Percentiles rank a stretch among this genome's conserved stretches.
phyloP scores from a whole-genome alignment of 2,329 filamentous ascomycete species.

The Diaporthe velutina region DNA sequence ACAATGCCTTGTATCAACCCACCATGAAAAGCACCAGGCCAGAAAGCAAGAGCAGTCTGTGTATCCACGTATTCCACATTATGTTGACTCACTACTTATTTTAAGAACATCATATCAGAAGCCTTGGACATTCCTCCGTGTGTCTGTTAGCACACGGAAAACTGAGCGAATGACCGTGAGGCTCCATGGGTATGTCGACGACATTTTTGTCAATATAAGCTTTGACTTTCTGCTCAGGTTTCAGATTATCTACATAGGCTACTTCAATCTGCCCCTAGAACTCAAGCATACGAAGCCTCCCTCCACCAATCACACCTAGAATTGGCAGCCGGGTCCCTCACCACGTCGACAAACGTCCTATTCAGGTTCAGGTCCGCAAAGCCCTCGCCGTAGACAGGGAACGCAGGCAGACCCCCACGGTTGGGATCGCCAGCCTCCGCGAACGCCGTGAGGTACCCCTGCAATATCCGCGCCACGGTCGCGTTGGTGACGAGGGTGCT shows the following conservation, averaged over 20 bases:
- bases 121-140: not conserved
- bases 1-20: too few relatives aligned
- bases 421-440: conserved; percentile 21
- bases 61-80: not conserved
- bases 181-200: not conserved
- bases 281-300: conserved; percentile 23
- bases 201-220: not conserved
- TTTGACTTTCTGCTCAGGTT: not conserved
- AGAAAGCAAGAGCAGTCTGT: too few relatives aligned
- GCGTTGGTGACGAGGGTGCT: conserved; percentile 30
- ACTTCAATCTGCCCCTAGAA: too few relatives aligned
- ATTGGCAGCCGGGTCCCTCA: conserved; percentile 31
- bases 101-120: not conserved
- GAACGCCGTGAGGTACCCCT: conserved; percentile 34
- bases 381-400: conserved; percentile 18
- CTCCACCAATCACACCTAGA: conserved; percentile 36
- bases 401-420: not conserved
- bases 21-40: too few relatives aligned
- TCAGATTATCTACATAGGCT: not conserved
- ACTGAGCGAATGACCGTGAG: too few relatives aligned
- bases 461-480: conserved; percentile 20
- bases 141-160: too few relatives aligned
- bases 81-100: not conserved
- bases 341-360: conserved; percentile 9
- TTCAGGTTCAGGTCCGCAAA: conserved; percentile 25